phyloP scores from a whole-genome alignment of 2,329 filamentous ascomycete species.

The Talaromyces marneffei region DNA sequence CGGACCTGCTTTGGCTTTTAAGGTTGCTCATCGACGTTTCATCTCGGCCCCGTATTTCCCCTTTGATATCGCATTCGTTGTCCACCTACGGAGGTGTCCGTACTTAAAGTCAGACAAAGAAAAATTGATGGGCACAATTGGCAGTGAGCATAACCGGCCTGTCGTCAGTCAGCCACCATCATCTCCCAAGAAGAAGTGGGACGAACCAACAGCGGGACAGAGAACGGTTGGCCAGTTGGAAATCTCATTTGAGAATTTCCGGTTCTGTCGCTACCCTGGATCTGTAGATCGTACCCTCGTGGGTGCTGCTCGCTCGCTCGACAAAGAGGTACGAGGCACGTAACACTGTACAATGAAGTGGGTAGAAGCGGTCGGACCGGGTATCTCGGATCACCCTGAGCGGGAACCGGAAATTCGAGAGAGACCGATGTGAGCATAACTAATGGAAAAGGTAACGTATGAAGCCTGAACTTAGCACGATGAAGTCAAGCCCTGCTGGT shows the following conservation, averaged over 20 bases:
- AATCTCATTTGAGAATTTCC: not conserved
- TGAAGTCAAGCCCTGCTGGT: not conserved
- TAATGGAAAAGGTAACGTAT: not conserved
- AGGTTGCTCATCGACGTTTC: conserved; percentile 11
- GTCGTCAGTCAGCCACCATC: not conserved
- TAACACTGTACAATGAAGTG: not conserved
- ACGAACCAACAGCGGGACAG: not conserved
- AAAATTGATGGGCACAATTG: not conserved
- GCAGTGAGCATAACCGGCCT: not conserved
- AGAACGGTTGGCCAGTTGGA: not conserved
- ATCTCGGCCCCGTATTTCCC: not conserved
- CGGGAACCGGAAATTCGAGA: not conserved
- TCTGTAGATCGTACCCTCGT: conserved; percentile 2
- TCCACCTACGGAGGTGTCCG: no score
- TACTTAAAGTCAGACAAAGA: not conserved
- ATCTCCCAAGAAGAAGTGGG: not conserved
- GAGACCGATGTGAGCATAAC: not conserved
- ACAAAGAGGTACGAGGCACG: not conserved
- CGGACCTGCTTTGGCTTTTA: conserved; percentile 2
- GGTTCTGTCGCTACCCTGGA: not conserved
- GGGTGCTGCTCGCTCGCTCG: not conserved
- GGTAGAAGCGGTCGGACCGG: not conserved
- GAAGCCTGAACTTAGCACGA: not conserved
- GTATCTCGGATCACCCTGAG: not conserved
- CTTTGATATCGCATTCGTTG: not conserved